Conservation (phyloP, 257 asterid species). For the Gardenia jasminoides region DNA sequence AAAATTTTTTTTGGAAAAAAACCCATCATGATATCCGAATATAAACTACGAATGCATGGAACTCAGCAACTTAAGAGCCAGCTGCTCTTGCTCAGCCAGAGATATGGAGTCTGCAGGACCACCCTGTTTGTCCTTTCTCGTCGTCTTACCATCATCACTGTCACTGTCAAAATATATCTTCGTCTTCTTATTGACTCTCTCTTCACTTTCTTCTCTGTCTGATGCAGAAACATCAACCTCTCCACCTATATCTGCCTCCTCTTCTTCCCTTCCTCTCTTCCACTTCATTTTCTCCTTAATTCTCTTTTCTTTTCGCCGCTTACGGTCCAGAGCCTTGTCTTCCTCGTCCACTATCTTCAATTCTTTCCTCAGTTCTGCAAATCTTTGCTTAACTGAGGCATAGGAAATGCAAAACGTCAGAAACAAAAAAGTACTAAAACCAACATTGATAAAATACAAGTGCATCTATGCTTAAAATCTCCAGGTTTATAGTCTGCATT, state of each 20-base stretch:
- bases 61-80: slow-evolving; percentile 78
- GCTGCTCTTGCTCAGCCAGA: slow-evolving; percentile 80
- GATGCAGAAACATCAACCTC: slow-evolving; percentile 43
- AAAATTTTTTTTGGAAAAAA: too few species aligned
- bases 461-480: not conserved
- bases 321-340: slow-evolving; percentile 68
- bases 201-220: slow-evolving; percentile 32
- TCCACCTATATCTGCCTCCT: slow-evolving; percentile 33
- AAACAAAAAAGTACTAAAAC: slow-evolving; percentile 5
- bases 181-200: slow-evolving; percentile 37
- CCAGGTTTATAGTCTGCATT: not conserved
- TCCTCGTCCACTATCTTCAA: slow-evolving; percentile 70
- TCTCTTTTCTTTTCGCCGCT: slow-evolving; percentile 72
- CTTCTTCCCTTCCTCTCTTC: slow-evolving; percentile 54
- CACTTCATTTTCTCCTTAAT: slow-evolving; percentile 65
- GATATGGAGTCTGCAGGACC: slow-evolving; percentile 33
- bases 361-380: slow-evolving; percentile 53
- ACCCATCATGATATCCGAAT: not conserved
- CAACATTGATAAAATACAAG: not conserved
- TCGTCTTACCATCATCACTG: slow-evolving; percentile 33
- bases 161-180: slow-evolving; percentile 66
- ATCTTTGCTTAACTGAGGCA: slow-evolving; percentile 63
- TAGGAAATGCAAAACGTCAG: slow-evolving; percentile 6
- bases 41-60: slow-evolving; percentile 57
- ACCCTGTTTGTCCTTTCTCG: slow-evolving; percentile 18